A percentile compares a stretch with the other conserved stretches of the same genome.
Evolutionary conservation across 2,329 filamentous ascomycete genomes (phyloP).

Genomic region (Paraphaeosphaeria minitans): DNA sequence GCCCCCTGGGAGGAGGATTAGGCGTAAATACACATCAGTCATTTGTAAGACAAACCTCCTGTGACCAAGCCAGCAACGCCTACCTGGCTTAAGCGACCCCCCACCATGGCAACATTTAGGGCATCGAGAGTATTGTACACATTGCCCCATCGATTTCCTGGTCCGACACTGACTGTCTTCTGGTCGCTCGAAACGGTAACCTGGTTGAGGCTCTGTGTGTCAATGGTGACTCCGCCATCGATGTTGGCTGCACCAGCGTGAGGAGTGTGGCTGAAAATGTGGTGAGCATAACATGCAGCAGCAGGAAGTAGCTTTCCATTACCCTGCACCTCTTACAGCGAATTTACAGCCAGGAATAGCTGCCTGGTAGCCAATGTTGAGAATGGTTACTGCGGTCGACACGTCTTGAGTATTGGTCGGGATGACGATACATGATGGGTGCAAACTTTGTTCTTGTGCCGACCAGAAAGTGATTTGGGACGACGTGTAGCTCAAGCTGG

Average conservation of each 20-base stretch:
- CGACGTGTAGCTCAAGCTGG: slow-evolving; percentile 18
- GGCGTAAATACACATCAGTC: not conserved
- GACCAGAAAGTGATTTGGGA: slow-evolving; percentile 27
- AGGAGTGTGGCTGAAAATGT: slow-evolving; percentile 24
- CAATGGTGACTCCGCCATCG: slow-evolving; percentile 33
- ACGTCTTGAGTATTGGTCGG: slow-evolving; percentile 28
- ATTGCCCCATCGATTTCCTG: slow-evolving; percentile 33
- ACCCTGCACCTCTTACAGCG: slow-evolving; percentile 28
- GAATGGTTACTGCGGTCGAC: slow-evolving; percentile 23
- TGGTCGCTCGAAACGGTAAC: slow-evolving; percentile 27
- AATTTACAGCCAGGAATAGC: slow-evolving; percentile 24
- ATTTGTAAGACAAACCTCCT: slow-evolving; percentile 25
- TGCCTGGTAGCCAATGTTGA: slow-evolving; percentile 22
- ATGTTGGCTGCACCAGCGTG: slow-evolving; percentile 33
- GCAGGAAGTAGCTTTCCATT: not conserved
- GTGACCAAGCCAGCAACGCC: slow-evolving; percentile 30
- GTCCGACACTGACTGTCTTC: slow-evolving; percentile 23
- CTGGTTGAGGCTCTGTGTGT: slow-evolving; percentile 30
- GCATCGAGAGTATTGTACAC: slow-evolving; percentile 30
- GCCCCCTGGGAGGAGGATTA: slow-evolving; percentile 26
- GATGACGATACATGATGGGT: slow-evolving; percentile 29
- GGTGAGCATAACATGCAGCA: not conserved
- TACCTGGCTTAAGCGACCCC: slow-evolving; percentile 28
- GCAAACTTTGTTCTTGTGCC: slow-evolving; percentile 23
- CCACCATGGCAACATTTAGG: slow-evolving; percentile 25